Evolutionary conservation across 768 basidiomycete species (phyloP).

Genomic region (Amanita rimosa): DNA sequence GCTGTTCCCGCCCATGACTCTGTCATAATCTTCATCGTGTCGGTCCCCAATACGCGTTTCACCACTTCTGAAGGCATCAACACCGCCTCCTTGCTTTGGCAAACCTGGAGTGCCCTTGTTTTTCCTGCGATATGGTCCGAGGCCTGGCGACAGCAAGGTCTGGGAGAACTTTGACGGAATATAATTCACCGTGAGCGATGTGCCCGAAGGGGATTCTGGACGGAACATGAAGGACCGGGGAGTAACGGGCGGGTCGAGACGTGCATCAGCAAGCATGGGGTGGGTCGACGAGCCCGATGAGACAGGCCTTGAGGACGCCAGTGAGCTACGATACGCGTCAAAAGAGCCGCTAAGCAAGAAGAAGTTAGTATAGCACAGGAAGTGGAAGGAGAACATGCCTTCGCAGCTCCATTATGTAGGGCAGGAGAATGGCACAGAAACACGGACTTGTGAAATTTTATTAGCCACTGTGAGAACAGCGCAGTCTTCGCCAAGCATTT

Average conservation of each 20-base stretch:
- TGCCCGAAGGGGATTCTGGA: not conserved
- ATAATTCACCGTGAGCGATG: constrained; percentile 1
- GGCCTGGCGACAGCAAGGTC: not conserved
- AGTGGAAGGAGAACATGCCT: too few species aligned
- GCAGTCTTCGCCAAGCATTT: too few species aligned
- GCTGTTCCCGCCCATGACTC: constrained; percentile 9
- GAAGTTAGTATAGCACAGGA: too few species aligned
- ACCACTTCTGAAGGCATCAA: constrained; percentile 4
- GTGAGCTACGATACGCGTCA: not conserved
- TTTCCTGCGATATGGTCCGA: not conserved
- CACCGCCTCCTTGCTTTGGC: constrained; percentile 3
- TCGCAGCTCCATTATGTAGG: too few species aligned
- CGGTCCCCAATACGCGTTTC: not conserved
- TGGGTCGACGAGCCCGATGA: constrained; percentile 2
- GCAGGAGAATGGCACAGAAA: too few species aligned
- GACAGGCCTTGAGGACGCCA: not conserved
- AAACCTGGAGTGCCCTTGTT: not conserved
- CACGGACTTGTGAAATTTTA: too few species aligned
- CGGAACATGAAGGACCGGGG: not conserved
- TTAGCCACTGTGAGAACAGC: too few species aligned
- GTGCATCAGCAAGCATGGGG: constrained; percentile 5
- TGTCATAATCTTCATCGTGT: constrained; percentile 8
- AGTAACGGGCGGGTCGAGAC: not conserved
- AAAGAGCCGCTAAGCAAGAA: too few species aligned
- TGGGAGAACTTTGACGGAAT: constrained; percentile 4